Percentiles rank a stretch among this genome's conserved stretches.
phyloP scores from a whole-genome alignment of 306 rosid genomes.

The Castanospermum australe region DNA sequence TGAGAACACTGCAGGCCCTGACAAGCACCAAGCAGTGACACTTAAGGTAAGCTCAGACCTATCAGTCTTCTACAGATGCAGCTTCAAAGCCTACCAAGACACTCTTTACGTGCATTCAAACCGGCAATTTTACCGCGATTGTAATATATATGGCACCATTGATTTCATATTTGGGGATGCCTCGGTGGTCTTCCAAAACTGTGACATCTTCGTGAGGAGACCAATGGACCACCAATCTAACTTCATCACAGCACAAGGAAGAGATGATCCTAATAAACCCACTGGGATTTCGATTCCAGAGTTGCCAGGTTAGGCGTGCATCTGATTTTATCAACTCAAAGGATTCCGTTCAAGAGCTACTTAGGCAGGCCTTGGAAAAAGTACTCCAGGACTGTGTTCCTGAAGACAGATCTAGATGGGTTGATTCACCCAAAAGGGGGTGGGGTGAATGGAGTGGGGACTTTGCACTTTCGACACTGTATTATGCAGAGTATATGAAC shows the following conservation, averaged over 20 bases:
- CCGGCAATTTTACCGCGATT: not conserved
- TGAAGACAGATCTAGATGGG: not conserved
- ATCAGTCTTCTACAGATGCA: not conserved
- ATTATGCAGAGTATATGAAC: not conserved
- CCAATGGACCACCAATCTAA: not conserved
- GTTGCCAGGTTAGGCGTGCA: not conserved
- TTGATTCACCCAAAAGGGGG: constrained; percentile 2
- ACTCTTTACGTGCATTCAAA: not conserved
- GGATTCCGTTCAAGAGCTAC: not conserved
- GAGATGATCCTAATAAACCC: not conserved
- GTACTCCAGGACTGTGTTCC: not conserved
- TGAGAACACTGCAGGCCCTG: constrained; percentile 13
- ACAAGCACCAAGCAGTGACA: constrained; percentile 10
- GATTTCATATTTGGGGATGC: constrained; percentile 16
- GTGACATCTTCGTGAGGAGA: not conserved
- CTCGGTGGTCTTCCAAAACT: not conserved
- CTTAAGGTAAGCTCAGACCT: not conserved
- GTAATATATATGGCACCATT: not conserved
- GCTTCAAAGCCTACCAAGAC: constrained; percentile 1
- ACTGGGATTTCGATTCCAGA: not conserved
- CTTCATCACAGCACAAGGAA: not conserved
- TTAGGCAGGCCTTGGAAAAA: not conserved
- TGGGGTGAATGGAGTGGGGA: not conserved
- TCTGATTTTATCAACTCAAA: not conserved
- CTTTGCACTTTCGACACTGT: not conserved